Evolutionary conservation across 2,329 filamentous ascomycete genomes (phyloP).

Genomic region (Hypomyces rosellus): DNA sequence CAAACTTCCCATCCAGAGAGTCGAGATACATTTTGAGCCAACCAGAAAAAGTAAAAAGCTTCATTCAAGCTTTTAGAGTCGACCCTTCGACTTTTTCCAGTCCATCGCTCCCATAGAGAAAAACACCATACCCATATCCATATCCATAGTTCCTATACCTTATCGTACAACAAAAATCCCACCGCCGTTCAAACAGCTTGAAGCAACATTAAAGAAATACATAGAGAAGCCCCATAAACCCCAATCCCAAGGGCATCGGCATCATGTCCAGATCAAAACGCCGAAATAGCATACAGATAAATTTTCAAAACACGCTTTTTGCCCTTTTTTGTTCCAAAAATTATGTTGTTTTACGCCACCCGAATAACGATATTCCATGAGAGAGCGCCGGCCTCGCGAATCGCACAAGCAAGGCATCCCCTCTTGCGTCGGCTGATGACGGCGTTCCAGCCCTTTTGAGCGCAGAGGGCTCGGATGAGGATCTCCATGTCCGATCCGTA

Average conservation of each 20-base stretch:
- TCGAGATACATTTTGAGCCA: neutral
- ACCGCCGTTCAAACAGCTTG: conserved; percentile 1
- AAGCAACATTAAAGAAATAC: neutral
- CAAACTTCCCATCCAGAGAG: neutral
- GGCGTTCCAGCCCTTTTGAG: conserved; percentile 68
- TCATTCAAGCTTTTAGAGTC: neutral
- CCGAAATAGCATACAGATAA: too few species aligned
- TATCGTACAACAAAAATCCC: conserved; percentile 10
- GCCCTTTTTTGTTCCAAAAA: too few species aligned
- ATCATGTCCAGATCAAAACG: neutral
- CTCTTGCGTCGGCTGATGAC: conserved; percentile 60
- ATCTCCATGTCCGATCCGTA: conserved; percentile 63
- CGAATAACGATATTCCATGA: conserved; percentile 63
- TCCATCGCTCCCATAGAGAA: too few species aligned
- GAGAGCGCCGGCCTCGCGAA: conserved; percentile 66
- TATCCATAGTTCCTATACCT: conserved; percentile 3
- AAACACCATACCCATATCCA: neutral
- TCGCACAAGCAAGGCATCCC: conserved; percentile 66
- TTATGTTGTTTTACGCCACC: conserved; percentile 36
- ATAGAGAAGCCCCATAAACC: neutral
- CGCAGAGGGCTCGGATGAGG: conserved; percentile 65
- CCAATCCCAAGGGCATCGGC: conserved; percentile 1
- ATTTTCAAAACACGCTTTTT: too few species aligned
- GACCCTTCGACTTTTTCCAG: conserved; percentile 1
- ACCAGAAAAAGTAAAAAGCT: too few species aligned